Base-by-base conservation (phyloP, 805 yeast genomes). In the Diddensiella transvaalensis region DNA sequence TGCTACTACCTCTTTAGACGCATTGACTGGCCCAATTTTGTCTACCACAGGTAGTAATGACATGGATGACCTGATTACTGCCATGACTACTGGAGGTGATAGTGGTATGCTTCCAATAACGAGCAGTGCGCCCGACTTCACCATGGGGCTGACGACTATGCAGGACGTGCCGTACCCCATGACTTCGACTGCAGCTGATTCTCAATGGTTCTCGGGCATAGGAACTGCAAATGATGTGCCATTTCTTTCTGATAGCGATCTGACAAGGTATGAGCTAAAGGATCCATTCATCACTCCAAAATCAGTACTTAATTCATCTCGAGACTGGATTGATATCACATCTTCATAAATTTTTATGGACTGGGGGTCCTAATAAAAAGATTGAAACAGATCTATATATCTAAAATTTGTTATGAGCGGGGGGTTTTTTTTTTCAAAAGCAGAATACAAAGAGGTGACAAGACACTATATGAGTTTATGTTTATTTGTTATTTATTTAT, bases 281-380 rank as follows among this genome's bases (percentile, higher is more conserved):
- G 46, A 42, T 33, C 46, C 46, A 17, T 42, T 42, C 23, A 22
- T 33, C 13, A 32, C 40, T 3, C 38, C 38, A 17, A 35, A 35
- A 10, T 10, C 38, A n/a, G 8, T 35, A 18, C 38, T 35, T 13
- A 13, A 8, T 13, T 21, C 37, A 11, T 15, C 39, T 13, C 40
- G 41, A 6, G 48, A 30, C 11, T 44, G 48, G 48, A 40, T 38
- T n/a, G 43, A 44, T 24, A 44, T 36, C 19, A 21, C 42, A 11
- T 26, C 32, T 44, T 35, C 47, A n/a, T 44, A 23, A 40, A 19
- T 8, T n/a, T n/a, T n/a, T n/a, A n/a, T n/a, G n/a, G n/a, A n/a
- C n/a, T n/a, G n/a, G n/a, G 5, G n/a, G 6, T 5, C 38, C n/a
- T n/a, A n/a, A n/a, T n/a, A n/a, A n/a, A n/a, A n/a, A n/a, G n/a